phyloP scores from a whole-genome alignment of 2,329 filamentous ascomycete genomes.

The Akanthomyces lecanii region DNA sequence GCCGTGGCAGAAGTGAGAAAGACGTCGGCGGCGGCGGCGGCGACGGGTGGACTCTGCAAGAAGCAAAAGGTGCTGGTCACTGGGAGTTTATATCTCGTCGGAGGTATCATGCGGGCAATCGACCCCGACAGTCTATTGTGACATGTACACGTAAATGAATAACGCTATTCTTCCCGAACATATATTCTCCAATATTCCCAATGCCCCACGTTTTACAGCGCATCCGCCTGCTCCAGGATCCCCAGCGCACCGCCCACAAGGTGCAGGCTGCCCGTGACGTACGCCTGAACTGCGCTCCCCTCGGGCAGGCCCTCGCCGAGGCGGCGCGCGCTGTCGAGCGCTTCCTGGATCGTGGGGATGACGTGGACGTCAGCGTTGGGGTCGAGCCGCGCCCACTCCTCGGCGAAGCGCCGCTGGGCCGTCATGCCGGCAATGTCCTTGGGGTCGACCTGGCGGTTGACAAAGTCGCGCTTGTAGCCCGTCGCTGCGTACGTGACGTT shows the following conservation, averaged over 20 bases:
- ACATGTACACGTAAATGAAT: conserved; percentile 1
- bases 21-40: conserved; percentile 31
- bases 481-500: conserved; percentile 58
- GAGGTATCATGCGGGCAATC: conserved; percentile 69
- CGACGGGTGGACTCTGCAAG: conserved; percentile 27
- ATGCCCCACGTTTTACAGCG: conserved; percentile 27
- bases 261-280: conserved; percentile 61
- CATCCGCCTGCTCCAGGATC: conserved; percentile 45
- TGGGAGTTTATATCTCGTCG: conserved; percentile 80
- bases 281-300: conserved; percentile 39
- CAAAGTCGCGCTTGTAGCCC: conserved; percentile 53
- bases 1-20: conserved; percentile 58
- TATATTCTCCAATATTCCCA: too few relatives aligned
- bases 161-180: background rate
- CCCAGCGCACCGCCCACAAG: conserved; percentile 54
- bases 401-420: conserved; percentile 49
- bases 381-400: conserved; percentile 47
- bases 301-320: conserved; percentile 30
- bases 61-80: conserved; percentile 66
- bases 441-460: conserved; percentile 52
- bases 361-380: conserved; percentile 42
- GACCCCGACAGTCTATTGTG: conserved; percentile 43
- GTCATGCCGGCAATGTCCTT: conserved; percentile 48
- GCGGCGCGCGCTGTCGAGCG: conserved; percentile 43
- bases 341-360: conserved; percentile 51